Conservation (phyloP, 305 asterid genomes). For the Nicotiana rustica region DNA sequence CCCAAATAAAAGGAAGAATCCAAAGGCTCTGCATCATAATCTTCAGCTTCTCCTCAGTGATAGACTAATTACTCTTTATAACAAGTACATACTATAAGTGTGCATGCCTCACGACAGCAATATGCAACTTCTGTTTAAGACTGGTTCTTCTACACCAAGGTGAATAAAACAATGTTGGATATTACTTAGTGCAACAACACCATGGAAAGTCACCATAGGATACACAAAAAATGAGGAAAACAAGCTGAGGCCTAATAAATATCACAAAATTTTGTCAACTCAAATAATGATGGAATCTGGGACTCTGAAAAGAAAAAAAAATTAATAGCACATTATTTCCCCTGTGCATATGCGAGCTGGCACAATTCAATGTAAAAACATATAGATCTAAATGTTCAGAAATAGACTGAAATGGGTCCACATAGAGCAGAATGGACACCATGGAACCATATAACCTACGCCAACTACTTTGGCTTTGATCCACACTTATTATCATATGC, state of each 20-base stretch:
- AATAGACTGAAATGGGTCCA: not conserved
- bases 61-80: not conserved
- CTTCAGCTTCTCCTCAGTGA: not conserved
- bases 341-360: not conserved
- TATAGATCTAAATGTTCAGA: not conserved
- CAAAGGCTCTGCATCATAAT: not conserved
- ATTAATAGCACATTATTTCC: not conserved
- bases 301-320: not conserved
- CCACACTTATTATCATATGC: not conserved
- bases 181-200: not conserved
- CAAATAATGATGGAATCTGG: not conserved
- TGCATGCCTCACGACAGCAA: not conserved
- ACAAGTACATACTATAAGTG: not conserved
- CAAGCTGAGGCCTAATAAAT: not conserved
- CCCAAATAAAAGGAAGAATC: not conserved
- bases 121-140: not conserved
- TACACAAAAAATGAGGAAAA: not conserved
- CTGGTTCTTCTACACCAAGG: not conserved
- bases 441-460: not conserved
- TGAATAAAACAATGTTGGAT: not conserved
- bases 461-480: not conserved
- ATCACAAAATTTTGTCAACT: not conserved
- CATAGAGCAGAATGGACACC: not conserved
- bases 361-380: slow-evolving; percentile 4
- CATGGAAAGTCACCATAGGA: not conserved